Base-by-base conservation (phyloP, 305 asterid species). In the Fraxinus paxiana region DNA sequence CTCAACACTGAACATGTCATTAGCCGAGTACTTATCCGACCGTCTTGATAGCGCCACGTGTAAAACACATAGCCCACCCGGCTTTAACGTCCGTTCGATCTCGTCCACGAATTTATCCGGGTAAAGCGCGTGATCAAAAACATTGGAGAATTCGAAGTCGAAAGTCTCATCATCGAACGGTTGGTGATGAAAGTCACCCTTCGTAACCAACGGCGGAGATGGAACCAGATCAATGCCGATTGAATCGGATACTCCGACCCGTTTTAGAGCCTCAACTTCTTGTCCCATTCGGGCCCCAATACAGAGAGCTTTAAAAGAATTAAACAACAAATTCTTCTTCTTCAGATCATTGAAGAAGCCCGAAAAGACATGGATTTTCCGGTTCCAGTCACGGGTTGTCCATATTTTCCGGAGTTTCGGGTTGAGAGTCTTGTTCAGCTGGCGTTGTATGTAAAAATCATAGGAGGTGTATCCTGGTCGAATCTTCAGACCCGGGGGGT, bases 281-380 rank as follows among this genome's bases (percentile, higher is more conserved):
- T 93, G 97, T 4, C 97, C 97, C 91, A 90, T 87, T 9, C 97
- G 83, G 0, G 97, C 97, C 34, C 97, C 97, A 34, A 93, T 63
- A 26, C 91, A 88, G 2, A 93, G 93, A 1, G 91, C 89, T 65
- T 85, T 90, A 0, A 91, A 93, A 0, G 81, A 82, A 48, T 90
- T 88, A 2, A 80, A 70, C 13, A 92, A 61, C 15, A 89, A 72
- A 0, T 80, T 61, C 46, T 77, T 56, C 15, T 75, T 13, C 82
- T 89, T 92, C 0, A 93, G 83, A n/a, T 83, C 85, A 13, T n/a
- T 9, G 87, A 93, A 93, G 69, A 93, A 93, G 0, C 28, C 18
- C 5, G 91, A 0, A 75, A 93, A 93, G 24, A 92, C 93, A 26
- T 76, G 75, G 77, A 93, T 89, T 71, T 93, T 93, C 8, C 97